Percentiles rank a stretch among this genome's conserved stretches.
Evolutionary conservation across 2,329 filamentous ascomycete species (phyloP).

Genomic region (Teratosphaeria epicoccoides): DNA sequence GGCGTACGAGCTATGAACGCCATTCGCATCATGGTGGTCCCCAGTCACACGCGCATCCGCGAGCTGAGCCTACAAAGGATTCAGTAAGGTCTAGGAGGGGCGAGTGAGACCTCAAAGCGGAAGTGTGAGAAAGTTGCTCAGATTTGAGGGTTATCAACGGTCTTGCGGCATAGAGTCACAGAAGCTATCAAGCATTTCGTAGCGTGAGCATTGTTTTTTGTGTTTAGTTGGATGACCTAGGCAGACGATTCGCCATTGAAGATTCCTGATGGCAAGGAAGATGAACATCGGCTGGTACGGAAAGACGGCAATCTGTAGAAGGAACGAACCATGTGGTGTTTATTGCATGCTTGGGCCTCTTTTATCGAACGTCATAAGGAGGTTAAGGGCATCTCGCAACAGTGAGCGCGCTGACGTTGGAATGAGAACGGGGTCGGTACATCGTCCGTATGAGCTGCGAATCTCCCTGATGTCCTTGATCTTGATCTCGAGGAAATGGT

Average conservation of each 20-base stretch:
- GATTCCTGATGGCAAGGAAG: not conserved
- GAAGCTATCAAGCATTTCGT: not conserved
- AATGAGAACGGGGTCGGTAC: too few species aligned
- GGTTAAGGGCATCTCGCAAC: too few species aligned
- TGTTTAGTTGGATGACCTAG: not conserved
- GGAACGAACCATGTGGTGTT: too few species aligned
- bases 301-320: not conserved
- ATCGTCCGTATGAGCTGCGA: too few species aligned
- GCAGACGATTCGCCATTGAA: not conserved
- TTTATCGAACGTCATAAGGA: too few species aligned
- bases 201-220: not conserved
- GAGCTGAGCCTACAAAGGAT: constrained; percentile 8
- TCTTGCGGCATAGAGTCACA: not conserved
- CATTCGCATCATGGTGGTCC: constrained; percentile 1
- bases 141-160: not conserved
- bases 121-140: not conserved
- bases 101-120: constrained; percentile 2
- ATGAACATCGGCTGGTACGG: not conserved
- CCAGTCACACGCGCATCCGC: constrained; percentile 7
- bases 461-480: too few species aligned
- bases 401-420: too few species aligned
- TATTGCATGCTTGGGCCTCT: too few species aligned
- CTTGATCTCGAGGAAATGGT: too few species aligned
- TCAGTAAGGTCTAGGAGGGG: constrained; percentile 7
- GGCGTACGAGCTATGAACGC: constrained; percentile 1